Base-by-base conservation (phyloP, 2,329 filamentous ascomycete species). In the Parafenestella ontariensis region DNA sequence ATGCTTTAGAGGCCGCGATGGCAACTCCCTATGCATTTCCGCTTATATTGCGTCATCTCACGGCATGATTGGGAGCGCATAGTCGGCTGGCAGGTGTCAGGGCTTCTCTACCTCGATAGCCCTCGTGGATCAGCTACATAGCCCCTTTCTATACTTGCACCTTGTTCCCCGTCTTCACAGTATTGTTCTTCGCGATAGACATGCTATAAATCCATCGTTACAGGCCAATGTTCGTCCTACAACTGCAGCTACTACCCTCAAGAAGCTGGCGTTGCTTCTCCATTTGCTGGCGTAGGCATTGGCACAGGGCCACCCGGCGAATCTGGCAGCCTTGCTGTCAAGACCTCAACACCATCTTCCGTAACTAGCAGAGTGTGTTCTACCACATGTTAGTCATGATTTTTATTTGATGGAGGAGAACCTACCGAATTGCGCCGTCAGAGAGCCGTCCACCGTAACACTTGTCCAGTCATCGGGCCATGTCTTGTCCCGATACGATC, bases 391-490 rank as follows among this genome's bases (percentile, higher is more conserved):
- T 48, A 69, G 62, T 21, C 13, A 36, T 45, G 10, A 36, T 33
- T 28, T 34, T 47, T 26, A 24, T 1, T 11, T n/a, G 5, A 17
- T 17, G 1, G 9, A 3, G 15, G 8, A 13, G 17, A 7, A 61
- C 87, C 76, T 79, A 92, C 89, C 90, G 71, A 99, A 99, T 73
- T 99, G 95, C 9, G 95, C 95, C 15, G 93, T 96, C 72, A 86
- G 83, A 77, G 89, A 90, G 46, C 95, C 95, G 74, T 99, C 95
- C 52, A 88, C 85, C 0, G 95, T 99, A 5, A 91, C 91, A 77
- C 92, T 96, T 1, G 95, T 99, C 95, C 95, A 99, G 80, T 98
- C 92, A 75, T 99, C 95, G 0, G 95, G 95, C 95, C 95, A 99
- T 0, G 92, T 98, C 75, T 95, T 89, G 72, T 99, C 95, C 59